Conservation (phyloP, 208 protist species). For the Kentomonas sorsogonicus region DNA sequence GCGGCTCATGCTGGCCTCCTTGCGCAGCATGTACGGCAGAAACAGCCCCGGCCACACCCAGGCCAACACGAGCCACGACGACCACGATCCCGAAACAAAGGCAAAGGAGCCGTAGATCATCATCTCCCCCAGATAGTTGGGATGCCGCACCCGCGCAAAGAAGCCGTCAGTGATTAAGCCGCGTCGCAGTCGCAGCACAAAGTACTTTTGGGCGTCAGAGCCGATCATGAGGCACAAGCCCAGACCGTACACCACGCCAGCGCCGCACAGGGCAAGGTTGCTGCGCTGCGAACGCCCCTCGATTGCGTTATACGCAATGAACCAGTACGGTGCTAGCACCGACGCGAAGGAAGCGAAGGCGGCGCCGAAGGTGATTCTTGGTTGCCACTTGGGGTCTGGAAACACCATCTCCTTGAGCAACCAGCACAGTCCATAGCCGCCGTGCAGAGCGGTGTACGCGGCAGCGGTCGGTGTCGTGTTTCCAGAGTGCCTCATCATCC, state of each 20-base stretch:
- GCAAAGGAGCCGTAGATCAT: constrained; percentile 86
- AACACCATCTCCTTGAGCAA: constrained; percentile 79
- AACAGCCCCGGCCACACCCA: constrained; percentile 68
- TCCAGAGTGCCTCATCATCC: constrained; percentile 55
- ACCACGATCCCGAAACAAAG: constrained; percentile 40
- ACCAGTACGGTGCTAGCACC: constrained; percentile 81
- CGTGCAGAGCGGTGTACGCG: constrained; percentile 81
- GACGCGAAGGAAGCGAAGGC: constrained; percentile 27
- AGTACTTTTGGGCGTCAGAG: constrained; percentile 81
- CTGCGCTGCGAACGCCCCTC: constrained; percentile 36
- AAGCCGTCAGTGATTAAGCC: constrained; percentile 82
- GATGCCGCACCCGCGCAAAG: constrained; percentile 70
- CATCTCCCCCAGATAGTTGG: constrained; percentile 87
- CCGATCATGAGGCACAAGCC: constrained; percentile 74
- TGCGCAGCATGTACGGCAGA: constrained; percentile 68
- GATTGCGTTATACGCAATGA: constrained; percentile 77
- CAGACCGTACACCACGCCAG: constrained; percentile 50
- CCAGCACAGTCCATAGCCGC: constrained; percentile 86
- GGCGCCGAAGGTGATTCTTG: constrained; percentile 52
- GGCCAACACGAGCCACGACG: constrained; percentile 53
- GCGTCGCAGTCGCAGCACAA: constrained; percentile 52
- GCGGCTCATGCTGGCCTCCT: constrained; percentile 76
- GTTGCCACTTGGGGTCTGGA: constrained; percentile 79
- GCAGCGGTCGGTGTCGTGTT: constrained; percentile 80
- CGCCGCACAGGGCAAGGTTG: constrained; percentile 34